A percentile compares a stretch with the other conserved stretches of the same genome.
These are phyloP conservation scores for Geosmithia morbida DNA, from an alignment of 2,329 filamentous ascomycete species.

Conservation along the genomic window DNA sequence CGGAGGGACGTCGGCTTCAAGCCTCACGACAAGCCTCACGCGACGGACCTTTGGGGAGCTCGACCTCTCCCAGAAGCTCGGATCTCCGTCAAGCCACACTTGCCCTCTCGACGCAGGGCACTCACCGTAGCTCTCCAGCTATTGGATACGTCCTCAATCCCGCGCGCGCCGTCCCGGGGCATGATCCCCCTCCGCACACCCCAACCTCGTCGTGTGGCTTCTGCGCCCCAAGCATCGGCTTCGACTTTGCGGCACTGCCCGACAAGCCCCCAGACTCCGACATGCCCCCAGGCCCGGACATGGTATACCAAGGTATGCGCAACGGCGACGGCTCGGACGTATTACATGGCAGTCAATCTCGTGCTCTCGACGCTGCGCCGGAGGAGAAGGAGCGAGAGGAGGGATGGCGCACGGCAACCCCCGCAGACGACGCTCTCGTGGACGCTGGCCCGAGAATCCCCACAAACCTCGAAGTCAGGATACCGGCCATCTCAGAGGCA, in stretches of 20 bases:
- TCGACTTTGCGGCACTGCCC: neutral
- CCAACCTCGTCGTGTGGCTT: neutral
- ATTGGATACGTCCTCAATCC: neutral
- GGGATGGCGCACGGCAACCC: neutral
- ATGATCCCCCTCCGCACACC: neutral
- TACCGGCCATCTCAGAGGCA: constrained; percentile 12
- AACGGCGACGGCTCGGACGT: no score
- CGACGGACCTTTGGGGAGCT: neutral
- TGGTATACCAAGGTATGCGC: no score
- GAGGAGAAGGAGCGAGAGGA: neutral
- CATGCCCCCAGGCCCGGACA: no score
- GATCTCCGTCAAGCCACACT: neutral
- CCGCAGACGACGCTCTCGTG: neutral
- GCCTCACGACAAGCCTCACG: neutral
- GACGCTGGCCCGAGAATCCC: neutral
- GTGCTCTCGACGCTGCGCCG: neutral
- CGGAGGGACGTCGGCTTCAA: neutral
- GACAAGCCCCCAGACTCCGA: no score
- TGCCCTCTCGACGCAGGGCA: neutral
- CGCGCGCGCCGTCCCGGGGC: no score
- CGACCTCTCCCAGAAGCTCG: neutral
- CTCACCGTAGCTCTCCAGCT: no score
- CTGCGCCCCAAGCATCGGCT: neutral
- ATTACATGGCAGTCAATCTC: no score
- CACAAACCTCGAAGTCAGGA: constrained; percentile 12